phyloP scores from a whole-genome alignment of 2,329 filamentous ascomycete genomes.

The Chaetomium sp. region DNA sequence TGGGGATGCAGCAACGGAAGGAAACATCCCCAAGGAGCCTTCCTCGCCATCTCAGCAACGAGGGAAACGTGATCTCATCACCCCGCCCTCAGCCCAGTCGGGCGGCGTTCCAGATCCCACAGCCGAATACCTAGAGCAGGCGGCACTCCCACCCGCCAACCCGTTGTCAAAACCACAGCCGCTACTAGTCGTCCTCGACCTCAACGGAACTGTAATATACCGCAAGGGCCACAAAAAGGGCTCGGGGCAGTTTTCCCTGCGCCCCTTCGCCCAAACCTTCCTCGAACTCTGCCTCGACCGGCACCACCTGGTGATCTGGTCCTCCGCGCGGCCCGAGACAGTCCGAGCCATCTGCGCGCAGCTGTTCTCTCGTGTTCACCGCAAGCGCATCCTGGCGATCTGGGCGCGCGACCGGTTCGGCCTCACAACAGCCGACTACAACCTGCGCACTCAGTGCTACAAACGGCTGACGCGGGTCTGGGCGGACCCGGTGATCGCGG shows the following conservation, averaged over 20 bases:
- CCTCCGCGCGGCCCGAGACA: constrained; percentile 70
- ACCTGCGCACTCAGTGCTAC: constrained; percentile 73
- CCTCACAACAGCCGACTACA: constrained; percentile 59
- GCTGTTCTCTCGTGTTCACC: constrained; percentile 53
- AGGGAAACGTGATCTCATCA: constrained; percentile 21
- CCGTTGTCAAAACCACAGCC: constrained; percentile 44
- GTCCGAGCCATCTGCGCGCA: constrained; percentile 60
- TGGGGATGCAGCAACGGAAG: too few relatives aligned
- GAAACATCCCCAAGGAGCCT: too few relatives aligned
- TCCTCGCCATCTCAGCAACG: too few relatives aligned
- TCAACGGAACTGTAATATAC: constrained; percentile 84
- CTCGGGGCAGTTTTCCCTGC: constrained; percentile 52
- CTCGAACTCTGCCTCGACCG: constrained; percentile 65
- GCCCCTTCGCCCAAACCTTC: constrained; percentile 64
- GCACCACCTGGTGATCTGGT: constrained; percentile 85
- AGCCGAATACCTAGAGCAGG: constrained; percentile 51
- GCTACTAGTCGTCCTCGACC: constrained; percentile 79
- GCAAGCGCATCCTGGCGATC: constrained; percentile 53
- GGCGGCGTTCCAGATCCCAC: constrained; percentile 58
- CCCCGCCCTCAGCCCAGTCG: constrained; percentile 35
- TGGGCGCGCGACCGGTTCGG: constrained; percentile 77
- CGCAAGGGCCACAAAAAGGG: constrained; percentile 47
- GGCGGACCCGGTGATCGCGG: constrained; percentile 42
- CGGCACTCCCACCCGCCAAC: constrained; percentile 37
- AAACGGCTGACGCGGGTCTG: constrained; percentile 75